Evolutionary conservation across 116 monocot species (phyloP), one percentile per base, ranked within the genome.

Genomic region (Trichopus zeylanicus): DNA sequence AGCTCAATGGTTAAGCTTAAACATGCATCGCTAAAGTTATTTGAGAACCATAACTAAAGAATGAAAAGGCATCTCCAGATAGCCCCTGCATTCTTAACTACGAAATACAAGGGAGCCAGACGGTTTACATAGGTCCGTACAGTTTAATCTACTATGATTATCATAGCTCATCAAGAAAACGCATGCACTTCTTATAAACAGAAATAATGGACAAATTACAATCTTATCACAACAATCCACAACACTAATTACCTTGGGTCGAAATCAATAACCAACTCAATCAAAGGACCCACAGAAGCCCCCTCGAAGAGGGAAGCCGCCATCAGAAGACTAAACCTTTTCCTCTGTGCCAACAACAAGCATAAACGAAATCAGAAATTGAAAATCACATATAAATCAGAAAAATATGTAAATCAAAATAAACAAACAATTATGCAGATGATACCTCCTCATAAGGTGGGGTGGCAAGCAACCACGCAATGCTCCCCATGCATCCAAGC

Each of bases 161-260:
- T n/a, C n/a, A n/a, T n/a, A n/a, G n/a, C n/a, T n/a, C n/a, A n/a
- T n/a, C n/a, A n/a, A n/a, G n/a, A n/a, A n/a, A n/a, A n/a, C n/a
- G n/a, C n/a, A n/a, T n/a, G n/a, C n/a, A n/a, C n/a, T n/a, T n/a
- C n/a, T n/a, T n/a, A n/a, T n/a, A n/a, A n/a, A n/a, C n/a, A n/a
- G n/a, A n/a, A n/a, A n/a, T n/a, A n/a, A n/a, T n/a, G n/a, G n/a
- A n/a, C n/a, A n/a, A n/a, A n/a, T n/a, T n/a, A n/a, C n/a, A n/a
- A n/a, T n/a, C n/a, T n/a, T n/a, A n/a, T n/a, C n/a, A n/a, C n/a
- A n/a, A n/a, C n/a, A n/a, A n/a, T n/a, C n/a, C n/a, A n/a, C n/a
- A n/a, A n/a, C n/a, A n/a, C n/a, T n/a, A 7, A 56, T 48, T 83
- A 87, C 95, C 95, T 84, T 49, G 79, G 71, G 31, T 95, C 90